Conservation (phyloP, 2,329 filamentous ascomycete genomes). For the Hymenoscyphus scutula region DNA sequence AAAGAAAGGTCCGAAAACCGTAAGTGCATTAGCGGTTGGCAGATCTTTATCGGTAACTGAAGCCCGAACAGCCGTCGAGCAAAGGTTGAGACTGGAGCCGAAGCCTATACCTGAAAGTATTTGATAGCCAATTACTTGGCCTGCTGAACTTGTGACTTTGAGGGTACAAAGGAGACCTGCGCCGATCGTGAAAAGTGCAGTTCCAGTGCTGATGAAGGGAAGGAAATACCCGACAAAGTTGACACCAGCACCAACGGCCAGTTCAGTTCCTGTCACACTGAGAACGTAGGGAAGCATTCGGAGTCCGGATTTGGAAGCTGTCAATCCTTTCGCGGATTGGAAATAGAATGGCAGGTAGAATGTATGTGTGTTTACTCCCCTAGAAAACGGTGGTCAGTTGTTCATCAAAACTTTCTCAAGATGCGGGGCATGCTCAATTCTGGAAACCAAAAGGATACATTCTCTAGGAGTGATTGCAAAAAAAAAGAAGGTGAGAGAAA, state of each 20-base stretch:
- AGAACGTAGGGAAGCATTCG: conserved; percentile 25
- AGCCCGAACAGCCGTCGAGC: conserved; percentile 53
- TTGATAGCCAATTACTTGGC: conserved; percentile 55
- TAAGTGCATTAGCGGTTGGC: conserved; percentile 45
- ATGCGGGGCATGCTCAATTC: too few relatives aligned
- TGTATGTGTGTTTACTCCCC: conserved; percentile 9
- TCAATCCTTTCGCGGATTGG: conserved; percentile 31
- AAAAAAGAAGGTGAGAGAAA: too few relatives aligned
- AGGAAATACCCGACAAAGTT: conserved; percentile 34
- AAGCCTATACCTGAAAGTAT: conserved; percentile 53
- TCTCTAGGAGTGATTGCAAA: too few relatives aligned
- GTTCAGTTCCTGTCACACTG: conserved; percentile 7
- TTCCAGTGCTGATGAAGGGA: conserved; percentile 34
- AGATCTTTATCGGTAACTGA: conserved; percentile 50
- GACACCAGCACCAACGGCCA: conserved; percentile 18
- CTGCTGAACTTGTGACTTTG: conserved; percentile 19
- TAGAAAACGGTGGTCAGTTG: too few relatives aligned
- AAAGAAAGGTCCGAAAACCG: conserved; percentile 52
- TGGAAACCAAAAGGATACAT: too few relatives aligned
- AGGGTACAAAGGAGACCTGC: conserved; percentile 55
- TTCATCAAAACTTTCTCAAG: too few relatives aligned
- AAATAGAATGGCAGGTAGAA: conserved; percentile 35
- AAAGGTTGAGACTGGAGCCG: conserved; percentile 56
- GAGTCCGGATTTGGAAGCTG: conserved; percentile 25
- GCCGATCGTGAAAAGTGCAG: conserved; percentile 37